A percentile compares a stretch with the other conserved stretches of the same genome.
phyloP scores from a whole-genome alignment of 768 basidiomycete genomes.

The Tulasnella sp. region DNA sequence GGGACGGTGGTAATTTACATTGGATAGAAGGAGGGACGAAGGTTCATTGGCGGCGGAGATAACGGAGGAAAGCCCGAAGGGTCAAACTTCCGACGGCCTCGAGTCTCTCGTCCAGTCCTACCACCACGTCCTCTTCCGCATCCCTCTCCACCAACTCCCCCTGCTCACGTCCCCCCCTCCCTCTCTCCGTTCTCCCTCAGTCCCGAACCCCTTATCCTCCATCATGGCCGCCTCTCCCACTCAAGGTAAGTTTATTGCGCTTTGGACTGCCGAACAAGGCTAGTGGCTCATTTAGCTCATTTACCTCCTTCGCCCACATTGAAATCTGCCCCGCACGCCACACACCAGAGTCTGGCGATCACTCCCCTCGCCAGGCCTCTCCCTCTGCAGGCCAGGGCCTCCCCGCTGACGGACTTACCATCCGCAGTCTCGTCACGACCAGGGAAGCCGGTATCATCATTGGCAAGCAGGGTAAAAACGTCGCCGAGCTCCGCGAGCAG shows the following conservation, averaged over 20 bases:
- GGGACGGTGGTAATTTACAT: too few relatives aligned
- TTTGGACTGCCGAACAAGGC: background rate
- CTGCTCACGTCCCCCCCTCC: background rate
- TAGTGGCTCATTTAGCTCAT: conserved; percentile 7
- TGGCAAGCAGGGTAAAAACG: conserved; percentile 94
- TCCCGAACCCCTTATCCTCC: background rate
- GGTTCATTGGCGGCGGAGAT: background rate
- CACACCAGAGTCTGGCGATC: conserved; percentile 19
- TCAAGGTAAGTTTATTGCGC: conserved; percentile 10
- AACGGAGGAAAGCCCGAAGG: background rate
- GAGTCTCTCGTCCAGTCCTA: background rate
- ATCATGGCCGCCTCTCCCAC: conserved; percentile 17
- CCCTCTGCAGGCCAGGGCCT: conserved; percentile 44
- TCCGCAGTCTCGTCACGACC: conserved; percentile 91
- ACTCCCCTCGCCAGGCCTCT: conserved; percentile 61
- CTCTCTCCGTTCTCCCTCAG: conserved; percentile 15
- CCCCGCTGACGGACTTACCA: conserved; percentile 59
- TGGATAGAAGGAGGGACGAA: background rate
- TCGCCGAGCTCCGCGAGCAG: conserved; percentile 90
- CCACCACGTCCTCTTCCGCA: conserved; percentile 6
- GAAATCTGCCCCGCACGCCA: background rate
- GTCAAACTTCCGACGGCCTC: conserved; percentile 1
- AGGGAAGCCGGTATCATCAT: conserved; percentile 98
- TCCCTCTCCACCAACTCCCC: background rate
- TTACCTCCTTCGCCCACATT: background rate